Conservation (phyloP, 371 early-diverging fungal species). For the Mucor irregularis region DNA sequence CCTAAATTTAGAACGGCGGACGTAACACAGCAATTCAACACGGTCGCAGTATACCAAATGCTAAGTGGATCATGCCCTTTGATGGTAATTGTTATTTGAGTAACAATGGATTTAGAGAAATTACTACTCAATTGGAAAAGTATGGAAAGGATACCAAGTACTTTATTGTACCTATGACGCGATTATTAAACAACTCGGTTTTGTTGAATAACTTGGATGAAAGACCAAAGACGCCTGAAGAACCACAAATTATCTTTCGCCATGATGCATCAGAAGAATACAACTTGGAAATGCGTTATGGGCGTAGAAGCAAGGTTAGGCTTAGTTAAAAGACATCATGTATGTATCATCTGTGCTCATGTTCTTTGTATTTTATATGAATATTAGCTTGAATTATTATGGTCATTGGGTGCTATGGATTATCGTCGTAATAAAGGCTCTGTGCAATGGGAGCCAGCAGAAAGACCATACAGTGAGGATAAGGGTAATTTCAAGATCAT, state of each 20-base stretch:
- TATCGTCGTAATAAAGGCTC: constrained; percentile 56
- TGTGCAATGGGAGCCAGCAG: constrained; percentile 64
- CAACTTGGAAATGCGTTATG: constrained; percentile 71
- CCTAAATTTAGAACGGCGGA: constrained; percentile 60
- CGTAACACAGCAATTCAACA: constrained; percentile 64
- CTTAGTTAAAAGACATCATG: background rate
- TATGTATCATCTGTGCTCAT: too few relatives aligned
- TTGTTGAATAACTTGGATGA: constrained; percentile 54
- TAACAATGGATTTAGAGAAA: constrained; percentile 59
- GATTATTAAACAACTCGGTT: constrained; percentile 63
- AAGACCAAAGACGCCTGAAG: constrained; percentile 65
- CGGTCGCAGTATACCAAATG: constrained; percentile 54
- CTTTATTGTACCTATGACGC: constrained; percentile 71
- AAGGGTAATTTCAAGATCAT: constrained; percentile 66
- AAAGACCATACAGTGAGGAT: constrained; percentile 51
- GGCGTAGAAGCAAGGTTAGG: constrained; percentile 67
- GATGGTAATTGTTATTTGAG: constrained; percentile 74
- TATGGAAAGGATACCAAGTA: constrained; percentile 59
- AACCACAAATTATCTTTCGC: constrained; percentile 71
- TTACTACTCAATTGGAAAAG: constrained; percentile 50
- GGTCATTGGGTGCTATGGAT: constrained; percentile 66
- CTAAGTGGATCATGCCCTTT: constrained; percentile 70
- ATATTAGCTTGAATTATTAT: constrained; percentile 62
- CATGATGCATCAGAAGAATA: constrained; percentile 62
- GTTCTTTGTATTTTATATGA: background rate